phyloP scores from a whole-genome alignment of 306 rosid genomes.

The Medicago lupulina region DNA sequence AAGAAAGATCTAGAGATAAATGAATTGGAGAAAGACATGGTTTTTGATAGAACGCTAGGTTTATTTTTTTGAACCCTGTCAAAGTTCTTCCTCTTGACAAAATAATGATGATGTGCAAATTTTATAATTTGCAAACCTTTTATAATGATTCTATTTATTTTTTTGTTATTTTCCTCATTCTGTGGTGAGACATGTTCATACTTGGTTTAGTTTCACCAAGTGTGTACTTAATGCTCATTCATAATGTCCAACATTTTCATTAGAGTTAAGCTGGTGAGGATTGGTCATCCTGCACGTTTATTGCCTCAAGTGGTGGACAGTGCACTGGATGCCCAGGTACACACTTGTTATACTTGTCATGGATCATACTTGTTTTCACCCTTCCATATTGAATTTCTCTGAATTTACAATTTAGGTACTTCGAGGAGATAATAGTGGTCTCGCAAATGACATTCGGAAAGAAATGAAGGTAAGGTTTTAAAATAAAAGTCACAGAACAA shows the following conservation, averaged over 20 bases:
- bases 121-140: background rate
- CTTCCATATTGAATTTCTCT: slow-evolving; percentile 42
- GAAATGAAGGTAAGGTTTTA: slow-evolving; percentile 87
- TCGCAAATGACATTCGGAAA: slow-evolving; percentile 98
- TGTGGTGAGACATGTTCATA: slow-evolving; percentile 28
- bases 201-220: slow-evolving; percentile 33
- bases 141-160: slow-evolving; percentile 6
- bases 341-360: slow-evolving; percentile 15
- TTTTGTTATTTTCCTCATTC: slow-evolving; percentile 20
- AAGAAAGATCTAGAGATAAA: no score
- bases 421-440: slow-evolving; percentile 94
- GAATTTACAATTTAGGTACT: slow-evolving; percentile 72
- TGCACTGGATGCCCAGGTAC: slow-evolving; percentile 97
- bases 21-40: no score
- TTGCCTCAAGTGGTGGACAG: slow-evolving; percentile 98
- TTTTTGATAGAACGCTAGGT: no score
- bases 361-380: slow-evolving; percentile 32
- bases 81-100: slow-evolving; percentile 17
- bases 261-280: slow-evolving; percentile 94
- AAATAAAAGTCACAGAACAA: slow-evolving; percentile 14
- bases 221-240: slow-evolving; percentile 6
- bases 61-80: no score
- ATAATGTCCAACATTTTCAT: slow-evolving; percentile 38
- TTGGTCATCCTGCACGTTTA: slow-evolving; percentile 98
- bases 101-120: background rate